Evolutionary conservation across 2,329 filamentous ascomycete species (phyloP), one percentile per base, ranked within the genome.

Genomic region (Scytalidium lignicola): DNA sequence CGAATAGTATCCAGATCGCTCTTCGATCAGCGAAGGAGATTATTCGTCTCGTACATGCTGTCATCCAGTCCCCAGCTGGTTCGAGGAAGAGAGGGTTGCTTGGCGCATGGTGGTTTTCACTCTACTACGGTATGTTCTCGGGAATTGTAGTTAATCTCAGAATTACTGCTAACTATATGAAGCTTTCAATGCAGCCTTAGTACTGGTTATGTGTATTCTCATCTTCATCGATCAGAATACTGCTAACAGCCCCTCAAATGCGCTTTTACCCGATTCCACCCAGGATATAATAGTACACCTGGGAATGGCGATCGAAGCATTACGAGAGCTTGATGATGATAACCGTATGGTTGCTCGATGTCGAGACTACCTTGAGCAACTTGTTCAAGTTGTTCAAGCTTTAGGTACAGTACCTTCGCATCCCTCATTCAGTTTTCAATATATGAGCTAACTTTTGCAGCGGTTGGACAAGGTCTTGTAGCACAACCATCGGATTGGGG

Each of bases 21-120:
- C 51, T 57, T 8, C 54, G 63, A 44, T 60, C 60, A 3, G 64
- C 69, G 10, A 61, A 62, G 41, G 55, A 59, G 26, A 68, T 69
- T 12, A 65, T 71, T 37, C 55, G 62, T 21, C 58, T 65, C 17
- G 59, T 65, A 18, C 51, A 58, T 44, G 50, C 50, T 10, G 60
- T 65, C 37, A 50, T 67, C 2, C 39, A 42, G 15, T 5, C 32
- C 5, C 8, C 32, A 8, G 8, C 32, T 5, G 12, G 32, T 7
- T 9, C 32, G 15, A 37, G 15, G 32, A 37, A 37, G 32, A 37
- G 47, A 52, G 47, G 15, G 44, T 51, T 21, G 52, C 58, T 70
- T 2, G 69, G 68, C 2, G 67, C 67, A 3, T 70, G 68, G 67
- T 71, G 67, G 66, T 71, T 68, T 50, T 62, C 64, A 15, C 54